A percentile compares a stretch with the other conserved stretches of the same genome.
Conservation (phyloP, 2,329 filamentous ascomycete genomes). For the Colletotrichum costaricense region DNA sequence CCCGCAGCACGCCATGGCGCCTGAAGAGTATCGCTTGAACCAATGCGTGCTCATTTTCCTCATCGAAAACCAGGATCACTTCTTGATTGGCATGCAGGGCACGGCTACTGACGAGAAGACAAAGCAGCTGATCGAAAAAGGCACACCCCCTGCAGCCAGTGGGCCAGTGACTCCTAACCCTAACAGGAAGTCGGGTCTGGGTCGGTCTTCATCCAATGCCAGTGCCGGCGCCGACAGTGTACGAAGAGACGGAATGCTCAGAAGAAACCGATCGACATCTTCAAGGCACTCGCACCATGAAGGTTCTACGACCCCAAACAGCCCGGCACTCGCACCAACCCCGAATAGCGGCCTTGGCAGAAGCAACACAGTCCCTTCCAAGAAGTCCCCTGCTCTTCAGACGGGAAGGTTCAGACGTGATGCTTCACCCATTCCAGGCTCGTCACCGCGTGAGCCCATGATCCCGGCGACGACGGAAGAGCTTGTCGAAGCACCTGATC, state of each 20-base stretch:
- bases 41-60: constrained; percentile 98
- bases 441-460: constrained; percentile 51
- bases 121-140: constrained; percentile 74
- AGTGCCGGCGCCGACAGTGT: constrained; percentile 91
- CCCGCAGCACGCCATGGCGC: constrained; percentile 93
- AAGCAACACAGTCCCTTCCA: constrained; percentile 95
- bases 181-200: constrained; percentile 68
- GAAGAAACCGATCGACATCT: constrained; percentile 91
- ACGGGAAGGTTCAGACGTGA: constrained; percentile 69
- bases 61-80: constrained; percentile 98
- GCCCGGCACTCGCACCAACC: constrained; percentile 64
- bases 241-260: constrained; percentile 80
- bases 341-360: constrained; percentile 67
- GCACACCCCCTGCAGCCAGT: constrained; percentile 64
- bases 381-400: constrained; percentile 80
- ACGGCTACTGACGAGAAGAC: constrained; percentile 94
- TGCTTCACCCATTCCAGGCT: constrained; percentile 42
- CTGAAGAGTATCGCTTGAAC: constrained; percentile 91
- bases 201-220: constrained; percentile 85
- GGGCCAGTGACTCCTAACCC: constrained; percentile 61
- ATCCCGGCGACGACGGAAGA: constrained; percentile 40
- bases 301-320: constrained; percentile 76
- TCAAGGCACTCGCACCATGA: constrained; percentile 87
- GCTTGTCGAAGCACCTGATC: constrained; percentile 17
- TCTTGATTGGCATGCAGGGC: constrained; percentile 97